Evolutionary conservation across 2,329 filamentous ascomycete species (phyloP), one percentile per base, ranked within the genome.

Genomic region (Fusarium citri): DNA sequence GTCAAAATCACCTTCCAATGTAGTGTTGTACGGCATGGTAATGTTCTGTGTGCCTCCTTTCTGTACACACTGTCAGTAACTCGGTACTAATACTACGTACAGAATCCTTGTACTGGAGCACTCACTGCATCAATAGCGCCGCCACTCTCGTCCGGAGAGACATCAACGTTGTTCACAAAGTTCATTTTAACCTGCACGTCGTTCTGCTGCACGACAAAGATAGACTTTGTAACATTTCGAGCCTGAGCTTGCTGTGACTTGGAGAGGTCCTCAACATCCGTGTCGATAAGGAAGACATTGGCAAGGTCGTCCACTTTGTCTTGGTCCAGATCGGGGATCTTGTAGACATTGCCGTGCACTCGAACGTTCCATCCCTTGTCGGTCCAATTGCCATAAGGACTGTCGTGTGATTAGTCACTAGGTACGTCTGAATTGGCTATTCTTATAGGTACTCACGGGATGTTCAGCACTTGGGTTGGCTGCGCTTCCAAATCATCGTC

Each of bases 271-370:
- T 86, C 78, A 37, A 94, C 85, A 57, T 85, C 84, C 8, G 87
- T 88, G 51, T 85, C 90, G 62, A 93, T 85, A 12, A 94, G 83
- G 79, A 94, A 93, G 31, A 88, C 78, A 69, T 94, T 89, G 60
- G 91, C 90, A 6, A 94, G 83, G 40, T 89, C 83, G 71, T 94
- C 86, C 47, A 94, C 81, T 71, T 88, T 92, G 34, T 83, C 81
- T 71, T 88, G 83, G 2, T 85, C 86, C 34, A 92, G 89, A 63
- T 92, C 87, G 3, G 92, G 92, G 66, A 91, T 87, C 78, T 94
- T 94, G 84, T 90, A 94, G n/a, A 94, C 89, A 74, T 94, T 94
- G 71, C 92, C 92, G 70, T 92, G 92, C 67, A 94, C 88, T 28
- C 91, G 86, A 6, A 94, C 85, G 67, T 90, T 93, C 92, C 92